A percentile compares a stretch with the other conserved stretches of the same genome.
Conservation (phyloP, 78 protist genomes). For the Dictyostelium purpureum region DNA sequence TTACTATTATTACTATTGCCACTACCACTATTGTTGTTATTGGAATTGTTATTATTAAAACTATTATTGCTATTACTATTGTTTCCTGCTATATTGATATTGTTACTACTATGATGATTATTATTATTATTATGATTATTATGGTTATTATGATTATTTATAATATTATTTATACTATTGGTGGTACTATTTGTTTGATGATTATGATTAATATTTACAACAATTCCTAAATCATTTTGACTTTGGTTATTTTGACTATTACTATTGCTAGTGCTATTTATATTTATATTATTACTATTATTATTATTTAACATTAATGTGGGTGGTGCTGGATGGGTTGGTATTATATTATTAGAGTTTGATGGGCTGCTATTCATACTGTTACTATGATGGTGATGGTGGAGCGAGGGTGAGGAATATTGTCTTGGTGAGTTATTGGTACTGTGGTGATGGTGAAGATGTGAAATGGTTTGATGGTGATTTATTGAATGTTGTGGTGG, state of each 20-base stretch:
- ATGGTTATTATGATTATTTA: background rate
- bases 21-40: background rate
- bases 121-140: background rate
- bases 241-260: background rate
- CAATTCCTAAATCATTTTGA: background rate
- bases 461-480: background rate
- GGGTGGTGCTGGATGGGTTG: slow-evolving; percentile 2
- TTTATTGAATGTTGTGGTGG: background rate
- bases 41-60: background rate
- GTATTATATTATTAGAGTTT: background rate
- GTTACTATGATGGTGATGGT: background rate
- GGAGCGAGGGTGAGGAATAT: background rate
- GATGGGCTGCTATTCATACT: background rate
- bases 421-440: background rate
- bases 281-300: background rate
- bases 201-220: background rate
- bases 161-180: background rate
- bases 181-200: background rate
- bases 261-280: background rate
- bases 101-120: background rate
- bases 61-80: background rate
- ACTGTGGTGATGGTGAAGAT: background rate
- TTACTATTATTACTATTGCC: background rate
- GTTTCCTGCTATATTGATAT: background rate
- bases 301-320: background rate